Conservation (phyloP, 2,329 filamentous ascomycete species). For the Trichothecium sympodiale region DNA sequence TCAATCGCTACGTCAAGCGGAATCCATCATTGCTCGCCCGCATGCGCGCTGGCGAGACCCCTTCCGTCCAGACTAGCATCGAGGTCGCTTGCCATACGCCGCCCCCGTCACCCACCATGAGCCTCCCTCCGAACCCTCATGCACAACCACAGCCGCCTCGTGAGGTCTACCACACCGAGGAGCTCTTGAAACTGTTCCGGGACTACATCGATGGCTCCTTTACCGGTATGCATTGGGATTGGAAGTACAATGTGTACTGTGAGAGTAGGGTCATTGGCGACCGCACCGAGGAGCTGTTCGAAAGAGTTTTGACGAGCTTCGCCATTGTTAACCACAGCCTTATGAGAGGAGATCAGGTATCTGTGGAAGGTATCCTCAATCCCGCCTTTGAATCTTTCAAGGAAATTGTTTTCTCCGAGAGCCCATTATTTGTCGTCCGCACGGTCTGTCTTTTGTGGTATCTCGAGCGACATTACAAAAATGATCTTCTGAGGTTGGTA, state of each 20-base stretch:
- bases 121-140: conserved; percentile 5
- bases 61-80: conserved; percentile 17
- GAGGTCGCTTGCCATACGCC: conserved; percentile 22
- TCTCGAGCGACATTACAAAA: conserved; percentile 20
- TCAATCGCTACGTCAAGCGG: conserved; percentile 27
- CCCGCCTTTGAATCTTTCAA: conserved; percentile 23
- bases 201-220: conserved; percentile 19
- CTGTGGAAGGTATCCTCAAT: conserved; percentile 17
- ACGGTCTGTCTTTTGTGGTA: conserved; percentile 24
- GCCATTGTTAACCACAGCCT: conserved; percentile 20
- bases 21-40: conserved; percentile 23
- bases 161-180: conserved; percentile 14
- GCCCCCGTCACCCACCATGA: conserved; percentile 10
- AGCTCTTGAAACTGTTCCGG: conserved; percentile 15
- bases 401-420: conserved; percentile 19
- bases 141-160: conserved; percentile 6
- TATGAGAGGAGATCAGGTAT: conserved; percentile 19
- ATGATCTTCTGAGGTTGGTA: conserved; percentile 19
- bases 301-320: conserved; percentile 21
- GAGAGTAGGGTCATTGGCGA: conserved; percentile 12
- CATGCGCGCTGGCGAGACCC: conserved; percentile 17
- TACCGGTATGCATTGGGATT: conserved; percentile 14
- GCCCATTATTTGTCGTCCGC: conserved; percentile 19
- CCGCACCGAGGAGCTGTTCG: conserved; percentile 22
- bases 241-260: conserved; percentile 19